Evolutionary conservation across 2,329 filamentous ascomycete genomes (phyloP), one percentile per base, ranked within the genome.

Genomic region (Ascochyta viciae-villosae): DNA sequence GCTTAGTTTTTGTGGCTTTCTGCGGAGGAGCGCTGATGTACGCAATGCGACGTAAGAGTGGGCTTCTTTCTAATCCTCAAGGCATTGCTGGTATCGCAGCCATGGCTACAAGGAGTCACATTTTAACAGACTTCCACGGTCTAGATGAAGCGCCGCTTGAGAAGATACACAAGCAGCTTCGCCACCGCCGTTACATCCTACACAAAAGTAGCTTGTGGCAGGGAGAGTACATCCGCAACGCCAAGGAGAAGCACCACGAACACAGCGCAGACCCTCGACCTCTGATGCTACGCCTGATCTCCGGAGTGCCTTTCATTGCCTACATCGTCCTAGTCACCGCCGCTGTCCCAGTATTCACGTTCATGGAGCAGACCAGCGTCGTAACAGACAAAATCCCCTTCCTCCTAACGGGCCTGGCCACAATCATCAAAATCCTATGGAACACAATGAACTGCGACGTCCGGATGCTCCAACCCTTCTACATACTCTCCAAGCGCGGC

Each of bases 391-490:
- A 83, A 59, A 81, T 85, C 1, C 86, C 88, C 0, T 90, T 87
- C 82, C 76, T 87, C 7, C 76, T 90, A 29, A 91, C 89, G 0
- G 81, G 82, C 3, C 67, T 90, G 6, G 87, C 88, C 1, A 87
- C 90, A 19, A 74, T 81, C 53, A 82, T 91, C 65, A 90, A 90
- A 72, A 80, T 91, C 22, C 78, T 82, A 41, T 92, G 88, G 89
- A 83, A 83, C 57, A 84, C 85, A 3, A 79, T 91, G 58, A 89
- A 91, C 66, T 87, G 84, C 52, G 84, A 87, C 24, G 82, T 91
- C 42, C 86, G 89, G 38, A 87, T 91, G 82, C 85, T 91, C 73
- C 88, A 91, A 72, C 89, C 89, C 2, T 92, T 89, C 68, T 90
- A 88, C 69, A 84, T 90, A 56, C 82, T 92, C 2, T 88, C 85